phyloP scores from a whole-genome alignment of 176 grass and related monocot genomes.

The Poa annua region DNA sequence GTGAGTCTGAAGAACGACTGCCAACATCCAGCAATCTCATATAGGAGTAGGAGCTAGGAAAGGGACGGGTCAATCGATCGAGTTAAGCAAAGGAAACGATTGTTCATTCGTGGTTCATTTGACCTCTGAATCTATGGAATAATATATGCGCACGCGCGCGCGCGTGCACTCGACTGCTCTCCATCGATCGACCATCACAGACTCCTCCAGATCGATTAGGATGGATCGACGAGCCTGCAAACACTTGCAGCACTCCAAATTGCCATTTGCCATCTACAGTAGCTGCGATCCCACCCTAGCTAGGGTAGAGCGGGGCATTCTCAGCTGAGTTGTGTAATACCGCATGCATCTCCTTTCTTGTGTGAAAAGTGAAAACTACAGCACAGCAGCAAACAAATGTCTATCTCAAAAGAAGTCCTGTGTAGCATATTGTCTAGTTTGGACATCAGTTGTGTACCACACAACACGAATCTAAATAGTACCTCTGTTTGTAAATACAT shows the following conservation, averaged over 20 bases:
- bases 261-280: not conserved
- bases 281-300: not conserved
- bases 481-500: too few species aligned
- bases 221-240: not conserved
- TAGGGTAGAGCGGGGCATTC: slow-evolving; percentile 1
- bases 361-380: not conserved
- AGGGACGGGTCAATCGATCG: not conserved
- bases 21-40: not conserved
- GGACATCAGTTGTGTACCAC: not conserved
- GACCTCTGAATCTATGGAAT: not conserved
- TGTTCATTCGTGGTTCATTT: not conserved
- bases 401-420: not conserved
- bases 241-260: not conserved
- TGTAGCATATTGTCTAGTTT: not conserved
- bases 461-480: too few species aligned
- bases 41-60: not conserved
- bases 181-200: not conserved
- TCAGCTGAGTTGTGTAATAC: not conserved
- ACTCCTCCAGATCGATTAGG: not conserved
- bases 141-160: not conserved
- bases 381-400: not conserved
- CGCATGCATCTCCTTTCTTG: not conserved
- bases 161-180: not conserved
- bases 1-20: not conserved
- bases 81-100: not conserved